Evolutionary conservation across 768 basidiomycete genomes (phyloP).

Genomic region (Exidia glandulosa): DNA sequence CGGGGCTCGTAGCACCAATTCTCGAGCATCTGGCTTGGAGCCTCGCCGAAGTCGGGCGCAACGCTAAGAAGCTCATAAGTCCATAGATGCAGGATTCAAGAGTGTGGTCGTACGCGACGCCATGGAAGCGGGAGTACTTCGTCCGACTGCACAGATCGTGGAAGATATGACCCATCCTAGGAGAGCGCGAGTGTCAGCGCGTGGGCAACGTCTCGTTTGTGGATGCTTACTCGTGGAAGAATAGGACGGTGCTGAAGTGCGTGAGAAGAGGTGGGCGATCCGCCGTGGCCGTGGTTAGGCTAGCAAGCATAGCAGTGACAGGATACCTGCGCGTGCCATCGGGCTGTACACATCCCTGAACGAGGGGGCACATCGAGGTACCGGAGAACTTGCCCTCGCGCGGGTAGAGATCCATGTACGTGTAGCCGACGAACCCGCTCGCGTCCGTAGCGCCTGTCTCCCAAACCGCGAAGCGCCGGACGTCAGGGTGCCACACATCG

Average conservation of each 20-base stretch:
- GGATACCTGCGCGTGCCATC: slow-evolving; percentile 61
- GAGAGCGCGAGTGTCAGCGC: no score
- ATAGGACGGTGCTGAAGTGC: slow-evolving; percentile 78
- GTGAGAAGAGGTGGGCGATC: slow-evolving; percentile 76
- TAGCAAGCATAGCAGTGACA: slow-evolving; percentile 76
- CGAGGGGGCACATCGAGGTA: slow-evolving; percentile 74
- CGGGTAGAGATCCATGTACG: slow-evolving; percentile 81
- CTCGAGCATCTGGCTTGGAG: no score
- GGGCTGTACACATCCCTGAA: slow-evolving; percentile 46
- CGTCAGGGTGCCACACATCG: slow-evolving; percentile 30
- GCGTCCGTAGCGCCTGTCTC: slow-evolving; percentile 61
- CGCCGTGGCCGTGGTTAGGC: slow-evolving; percentile 74
- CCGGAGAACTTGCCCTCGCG: slow-evolving; percentile 74
- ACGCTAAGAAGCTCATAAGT: no score
- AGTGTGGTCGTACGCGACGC: no score
- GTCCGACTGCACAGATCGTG: no score
- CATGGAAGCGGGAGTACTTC: no score
- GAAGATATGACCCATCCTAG: no score
- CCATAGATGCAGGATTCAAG: no score
- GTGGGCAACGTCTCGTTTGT: slow-evolving; percentile 50
- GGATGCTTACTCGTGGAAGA: slow-evolving; percentile 92
- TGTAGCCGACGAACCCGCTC: slow-evolving; percentile 69
- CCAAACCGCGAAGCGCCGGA: slow-evolving; percentile 79
- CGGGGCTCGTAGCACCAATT: no score
- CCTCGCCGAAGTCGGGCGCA: no score